Base-by-base conservation (phyloP, 148 eudicot species). In the Talinum fruticosum region DNA sequence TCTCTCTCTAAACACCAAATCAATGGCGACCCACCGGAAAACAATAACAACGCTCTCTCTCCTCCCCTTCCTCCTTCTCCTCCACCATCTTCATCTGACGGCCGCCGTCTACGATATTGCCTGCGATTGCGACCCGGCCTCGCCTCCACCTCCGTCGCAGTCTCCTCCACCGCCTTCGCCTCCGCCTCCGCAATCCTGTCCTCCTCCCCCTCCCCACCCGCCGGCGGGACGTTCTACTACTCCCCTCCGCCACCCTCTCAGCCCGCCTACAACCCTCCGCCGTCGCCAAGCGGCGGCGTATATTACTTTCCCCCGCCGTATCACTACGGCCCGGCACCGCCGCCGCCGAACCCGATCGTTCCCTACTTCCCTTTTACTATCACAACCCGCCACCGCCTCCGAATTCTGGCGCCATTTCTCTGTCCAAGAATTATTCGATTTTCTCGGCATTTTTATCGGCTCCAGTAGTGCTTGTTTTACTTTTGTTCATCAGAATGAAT, bases 281-380 rank as follows among this genome's bases (percentile, higher is more conserved):
- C 79, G 4, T 80, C 87, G 0, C 66, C 82, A 5, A 37, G 72
- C 24, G 15, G 76, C 35, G 81, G 83, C 26, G 66, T 37, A 34
- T 34, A 33, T 34, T 79, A 75, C 69, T 83, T 79, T 28, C 76
- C 88, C 6, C 87, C 93, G n/a, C 85, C 90, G 33, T 83, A 77
- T 67, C 41, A 32, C 1, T 83, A 65, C 44, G 86, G 78, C 10
- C 78, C 87, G 0, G 76, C 80, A 0, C 94, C 92, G 13, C 90
- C 88, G 16, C 94, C 94, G 1, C 94, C 94, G 7, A 90, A 90
- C 82, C 94, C 94, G 0, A 90, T 90, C 32, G 88, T 90, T 0
- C 94, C 92, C 0, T 90, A 90, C 79, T 90, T 89, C 41, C 94
- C 94, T 90, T 51, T 69, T 90, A 90, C 86, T 90, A 80, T n/a